Evolutionary conservation across 495 filamentous ascomycete genomes (phyloP).

Genomic region (Penicillium manginii): DNA sequence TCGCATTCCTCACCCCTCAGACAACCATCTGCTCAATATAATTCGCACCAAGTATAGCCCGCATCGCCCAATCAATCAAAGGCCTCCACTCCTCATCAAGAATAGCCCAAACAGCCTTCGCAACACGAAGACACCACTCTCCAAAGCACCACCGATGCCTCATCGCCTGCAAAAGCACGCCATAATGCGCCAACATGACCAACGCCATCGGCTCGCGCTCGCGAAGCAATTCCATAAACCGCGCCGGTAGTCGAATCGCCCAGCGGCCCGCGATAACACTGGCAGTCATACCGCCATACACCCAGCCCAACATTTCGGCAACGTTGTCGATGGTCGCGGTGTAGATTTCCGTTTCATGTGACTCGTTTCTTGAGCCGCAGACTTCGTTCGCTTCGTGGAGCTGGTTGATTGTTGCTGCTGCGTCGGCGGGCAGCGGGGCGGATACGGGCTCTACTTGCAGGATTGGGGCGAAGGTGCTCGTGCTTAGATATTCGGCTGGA

Average conservation of each 20-base stretch:
- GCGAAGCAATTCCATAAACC: constrained; percentile 55
- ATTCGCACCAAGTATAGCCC: constrained; percentile 35
- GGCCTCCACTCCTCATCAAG: constrained; percentile 45
- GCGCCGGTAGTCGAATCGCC: constrained; percentile 52
- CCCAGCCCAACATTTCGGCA: constrained; percentile 33
- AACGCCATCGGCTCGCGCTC: constrained; percentile 58
- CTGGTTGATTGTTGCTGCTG: constrained; percentile 20
- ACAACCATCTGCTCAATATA: constrained; percentile 24
- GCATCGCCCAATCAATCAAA: constrained; percentile 40
- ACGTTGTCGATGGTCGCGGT: constrained; percentile 37
- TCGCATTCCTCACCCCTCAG: neutral
- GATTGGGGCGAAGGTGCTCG: constrained; percentile 36
- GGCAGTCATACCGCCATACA: constrained; percentile 32
- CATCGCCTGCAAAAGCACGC: constrained; percentile 44
- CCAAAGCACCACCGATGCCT: constrained; percentile 51
- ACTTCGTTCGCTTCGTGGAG: constrained; percentile 36
- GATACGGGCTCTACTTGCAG: constrained; percentile 31
- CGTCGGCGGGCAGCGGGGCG: constrained; percentile 25
- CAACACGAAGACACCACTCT: constrained; percentile 45
- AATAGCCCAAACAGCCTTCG: constrained; percentile 41
- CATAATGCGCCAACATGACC: constrained; percentile 53
- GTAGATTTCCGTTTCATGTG: constrained; percentile 43
- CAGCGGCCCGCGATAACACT: constrained; percentile 39
- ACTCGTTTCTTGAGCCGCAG: constrained; percentile 28
- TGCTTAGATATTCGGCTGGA: constrained; percentile 30